Base-by-base conservation (phyloP, 352 stramenopile species). In the Halophytophthora polymorphica region DNA sequence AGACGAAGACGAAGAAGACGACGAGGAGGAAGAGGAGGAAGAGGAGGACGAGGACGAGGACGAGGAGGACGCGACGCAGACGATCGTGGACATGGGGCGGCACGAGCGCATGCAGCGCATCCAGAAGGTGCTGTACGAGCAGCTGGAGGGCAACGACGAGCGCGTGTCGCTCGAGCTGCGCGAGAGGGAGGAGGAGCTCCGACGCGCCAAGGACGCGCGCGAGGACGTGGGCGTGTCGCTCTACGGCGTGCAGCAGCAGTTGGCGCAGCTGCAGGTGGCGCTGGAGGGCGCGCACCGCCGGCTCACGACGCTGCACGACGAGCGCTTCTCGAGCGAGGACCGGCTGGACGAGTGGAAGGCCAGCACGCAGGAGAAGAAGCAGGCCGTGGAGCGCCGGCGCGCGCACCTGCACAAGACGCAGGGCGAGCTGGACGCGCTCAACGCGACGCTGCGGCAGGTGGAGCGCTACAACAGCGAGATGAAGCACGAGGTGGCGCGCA, bases 391-490 rank as follows among this genome's bases (percentile, higher is more conserved):
- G 54, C 76, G 78, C 44, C 66, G 80, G 54, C 56, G 62, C 18
- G 82, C 78, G 28, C 70, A 94, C 23, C 42, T 92, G 19, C 68
- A 86, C 45, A 96, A 96, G 59, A 86, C 82, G 15, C 82, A 97
- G 54, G 50, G 62, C 19, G 90, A 98, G 51, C 70, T 98, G 12
- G 90, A 98, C 47, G 71, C 77, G 22, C 67, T 98, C 44, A 93
- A 91, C 34, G 66, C 68, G 19, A 90, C 84, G 34, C 56, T 96
- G 42, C 72, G 79, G 0, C 89, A 98, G 54, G 92, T 98, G 3
- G 88, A 96, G 49, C 69, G 84, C 42, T 98, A 97, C 73, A 98
- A 97, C 47, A 83, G 97, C 6, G 86, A 98, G 64, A 97, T 98
- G 75, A 95, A 96, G 58, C 82, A 86, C 43, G 93, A 98, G 59